Percentiles rank a stretch among this genome's conserved stretches.
phyloP scores from a whole-genome alignment of 2,329 filamentous ascomycete species.

The Emmonsiellopsis sp. region DNA sequence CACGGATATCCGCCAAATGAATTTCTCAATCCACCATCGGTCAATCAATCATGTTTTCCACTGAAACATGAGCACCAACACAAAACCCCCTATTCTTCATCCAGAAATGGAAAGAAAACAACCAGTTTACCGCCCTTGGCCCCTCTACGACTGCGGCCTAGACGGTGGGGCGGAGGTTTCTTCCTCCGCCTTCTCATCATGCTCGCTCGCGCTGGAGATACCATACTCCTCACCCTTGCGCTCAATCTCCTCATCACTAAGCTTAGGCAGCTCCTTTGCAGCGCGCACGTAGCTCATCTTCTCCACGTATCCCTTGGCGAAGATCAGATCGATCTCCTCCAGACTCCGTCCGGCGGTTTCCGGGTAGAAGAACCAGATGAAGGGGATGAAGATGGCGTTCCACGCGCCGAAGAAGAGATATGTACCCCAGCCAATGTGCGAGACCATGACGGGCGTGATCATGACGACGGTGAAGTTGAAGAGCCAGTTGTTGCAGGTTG shows the following conservation, averaged over 20 bases:
- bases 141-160: too few relatives aligned
- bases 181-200: neutral
- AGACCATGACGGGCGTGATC: conserved; percentile 37
- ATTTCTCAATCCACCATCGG: too few relatives aligned
- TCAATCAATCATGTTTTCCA: too few relatives aligned
- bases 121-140: too few relatives aligned
- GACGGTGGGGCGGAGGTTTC: too few relatives aligned
- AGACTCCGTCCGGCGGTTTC: conserved; percentile 39
- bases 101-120: too few relatives aligned
- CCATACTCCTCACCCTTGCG: neutral
- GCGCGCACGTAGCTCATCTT: conserved; percentile 32
- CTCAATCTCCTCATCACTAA: conserved; percentile 25
- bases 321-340: conserved; percentile 38
- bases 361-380: conserved; percentile 48
- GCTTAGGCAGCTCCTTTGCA: conserved; percentile 24
- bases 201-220: neutral
- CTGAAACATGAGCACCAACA: too few relatives aligned
- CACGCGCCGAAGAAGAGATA: conserved; percentile 36
- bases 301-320: conserved; percentile 36
- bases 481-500: conserved; percentile 47
- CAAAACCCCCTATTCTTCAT: too few relatives aligned
- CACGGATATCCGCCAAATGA: too few relatives aligned
- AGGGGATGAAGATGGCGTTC: conserved; percentile 40
- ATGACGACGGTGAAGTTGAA: conserved; percentile 50
- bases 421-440: conserved; percentile 31